Base-by-base conservation (phyloP, 1,284 basidiomycete species). In the Sporisorium graminicola region DNA sequence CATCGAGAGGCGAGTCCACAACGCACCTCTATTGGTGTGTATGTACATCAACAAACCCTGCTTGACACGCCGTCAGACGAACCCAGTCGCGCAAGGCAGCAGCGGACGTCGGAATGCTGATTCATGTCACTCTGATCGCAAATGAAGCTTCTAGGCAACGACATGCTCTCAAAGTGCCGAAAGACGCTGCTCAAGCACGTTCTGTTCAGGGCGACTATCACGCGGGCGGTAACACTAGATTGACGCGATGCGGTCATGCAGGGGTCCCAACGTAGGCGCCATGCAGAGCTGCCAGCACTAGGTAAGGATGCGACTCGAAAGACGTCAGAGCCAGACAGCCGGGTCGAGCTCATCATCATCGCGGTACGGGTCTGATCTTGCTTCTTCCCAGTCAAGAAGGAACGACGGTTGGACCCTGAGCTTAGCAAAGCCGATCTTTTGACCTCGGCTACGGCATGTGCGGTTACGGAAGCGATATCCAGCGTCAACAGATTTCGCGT, bases 381-480 rank as follows among this genome's bases (percentile, higher is more conserved):
- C 59, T 51, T 59, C 26, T 26, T 9, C 10, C 18, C 24, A 5
- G 42, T 7, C 37, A 37, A 53, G 44, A 35, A 37, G n/a, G n/a
- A 27, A 18, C n/a, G 18, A 4, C 35, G 20, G 26, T 16, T 54
- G 51, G 58, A 60, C 57, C 63, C 63, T 58, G 60, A 54, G 27
- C 55, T 72, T 72, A 72, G 69, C 69, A 66, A 72, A 72, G 46
- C 64, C 69, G 69, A 66, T 60, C 64, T 42, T 58, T 50, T 9
- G n/a, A 42, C 42, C 69, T 72, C 69, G 69, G 69, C 69, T 63
- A 72, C 69, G 69, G 69, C 40, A 26, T 51, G 29, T 2, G 42
- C n/a, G n/a, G 29, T 65, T 56, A 58, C 69, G 59, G 52, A 54
- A 50, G 56, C 59, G 55, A 14, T 31, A 24, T 42, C 27, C 27